These are phyloP conservation scores for Cyathus striatus DNA, from an alignment of 768 basidiomycete genomes.

Conservation along the genomic window DNA sequence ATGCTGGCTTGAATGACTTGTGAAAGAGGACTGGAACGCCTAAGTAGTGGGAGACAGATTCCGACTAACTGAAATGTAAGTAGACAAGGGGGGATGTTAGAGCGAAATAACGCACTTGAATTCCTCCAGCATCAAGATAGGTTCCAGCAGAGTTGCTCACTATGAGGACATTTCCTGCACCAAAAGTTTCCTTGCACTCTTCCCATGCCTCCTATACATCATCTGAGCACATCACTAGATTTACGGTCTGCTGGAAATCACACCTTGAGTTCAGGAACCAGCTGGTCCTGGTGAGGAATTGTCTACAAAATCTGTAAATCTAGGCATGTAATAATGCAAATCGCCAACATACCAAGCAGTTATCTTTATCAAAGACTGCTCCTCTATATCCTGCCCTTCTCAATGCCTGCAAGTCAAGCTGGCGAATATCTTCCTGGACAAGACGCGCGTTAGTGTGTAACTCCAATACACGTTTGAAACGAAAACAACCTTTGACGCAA, in stretches of 20 bases:
- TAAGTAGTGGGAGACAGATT: conserved; percentile 76
- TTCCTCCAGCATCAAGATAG: conserved; percentile 63
- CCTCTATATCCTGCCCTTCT: conserved; percentile 76
- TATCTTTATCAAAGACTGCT: conserved; percentile 97
- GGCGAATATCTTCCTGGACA: conserved; percentile 79
- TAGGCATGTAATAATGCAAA: background rate
- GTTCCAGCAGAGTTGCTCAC: conserved; percentile 96
- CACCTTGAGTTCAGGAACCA: conserved; percentile 76
- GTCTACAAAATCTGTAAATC: conserved; percentile 48
- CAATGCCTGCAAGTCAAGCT: conserved; percentile 72
- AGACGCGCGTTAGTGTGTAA: no score
- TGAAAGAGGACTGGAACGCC: conserved; percentile 82
- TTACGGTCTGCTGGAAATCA: no score
- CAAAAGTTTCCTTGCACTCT: conserved; percentile 68
- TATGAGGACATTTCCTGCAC: conserved; percentile 74
- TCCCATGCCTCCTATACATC: conserved; percentile 76
- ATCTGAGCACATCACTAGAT: conserved; percentile 3
- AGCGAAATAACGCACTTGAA: conserved; percentile 56
- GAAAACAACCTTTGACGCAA: conserved; percentile 54
- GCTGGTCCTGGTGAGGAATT: conserved; percentile 65
- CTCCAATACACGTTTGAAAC: no score
- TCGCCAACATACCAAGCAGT: conserved; percentile 74
- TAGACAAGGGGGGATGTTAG: conserved; percentile 1
- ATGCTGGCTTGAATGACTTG: conserved; percentile 70
- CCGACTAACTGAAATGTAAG: conserved; percentile 48